These are phyloP conservation scores for Neurospora sp. DNA, from an alignment of 495 filamentous ascomycete genomes.

Conservation along the genomic window DNA sequence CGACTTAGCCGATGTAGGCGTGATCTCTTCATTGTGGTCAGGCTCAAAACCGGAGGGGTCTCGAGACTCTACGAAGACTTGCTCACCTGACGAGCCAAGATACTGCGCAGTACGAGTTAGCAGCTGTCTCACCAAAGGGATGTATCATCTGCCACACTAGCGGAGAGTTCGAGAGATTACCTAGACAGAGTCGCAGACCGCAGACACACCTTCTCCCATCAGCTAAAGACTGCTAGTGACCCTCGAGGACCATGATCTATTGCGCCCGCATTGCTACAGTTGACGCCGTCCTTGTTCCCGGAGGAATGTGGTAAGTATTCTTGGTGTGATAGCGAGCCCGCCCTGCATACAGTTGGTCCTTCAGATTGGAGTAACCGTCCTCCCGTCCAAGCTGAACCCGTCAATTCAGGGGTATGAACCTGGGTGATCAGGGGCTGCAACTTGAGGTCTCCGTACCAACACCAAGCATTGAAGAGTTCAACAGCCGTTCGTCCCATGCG, in stretches of 20 bases:
- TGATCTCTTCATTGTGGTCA: neutral
- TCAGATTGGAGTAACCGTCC: neutral
- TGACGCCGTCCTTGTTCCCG: neutral
- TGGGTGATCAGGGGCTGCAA: neutral
- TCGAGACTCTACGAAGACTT: neutral
- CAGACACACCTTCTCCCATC: neutral
- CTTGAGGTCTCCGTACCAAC: neutral
- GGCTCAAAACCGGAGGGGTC: neutral
- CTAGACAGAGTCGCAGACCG: neutral
- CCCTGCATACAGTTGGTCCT: neutral
- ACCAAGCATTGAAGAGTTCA: neutral
- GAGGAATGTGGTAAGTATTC: neutral
- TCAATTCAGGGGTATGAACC: neutral
- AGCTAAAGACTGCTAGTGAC: neutral
- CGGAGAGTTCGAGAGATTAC: neutral
- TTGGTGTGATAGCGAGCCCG: neutral
- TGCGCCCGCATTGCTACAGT: neutral
- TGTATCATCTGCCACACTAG: neutral
- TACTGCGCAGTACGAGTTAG: neutral
- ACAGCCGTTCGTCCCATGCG: neutral
- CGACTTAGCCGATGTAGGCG: neutral
- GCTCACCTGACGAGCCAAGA: neutral
- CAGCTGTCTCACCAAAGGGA: neutral
- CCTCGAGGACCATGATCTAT: neutral
- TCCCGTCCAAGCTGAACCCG: neutral